phyloP scores from a whole-genome alignment of 208 protist species.

The Trichomonas gallinae region DNA sequence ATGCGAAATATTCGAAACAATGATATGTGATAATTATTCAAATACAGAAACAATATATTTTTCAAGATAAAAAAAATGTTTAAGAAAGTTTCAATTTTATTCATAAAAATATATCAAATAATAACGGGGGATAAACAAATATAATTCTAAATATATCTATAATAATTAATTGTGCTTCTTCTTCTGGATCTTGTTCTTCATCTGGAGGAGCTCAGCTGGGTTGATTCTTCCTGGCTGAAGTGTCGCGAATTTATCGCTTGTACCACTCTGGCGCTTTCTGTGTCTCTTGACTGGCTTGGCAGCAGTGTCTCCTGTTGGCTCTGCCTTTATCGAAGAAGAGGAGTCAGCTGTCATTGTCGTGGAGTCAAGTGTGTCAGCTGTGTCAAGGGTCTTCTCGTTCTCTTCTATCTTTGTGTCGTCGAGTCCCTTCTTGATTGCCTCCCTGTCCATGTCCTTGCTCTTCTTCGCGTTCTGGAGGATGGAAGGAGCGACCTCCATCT shows the following conservation, averaged over 20 bases:
- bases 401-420: not conserved
- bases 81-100: not conserved
- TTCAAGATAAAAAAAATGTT: too few relatives aligned
- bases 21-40: too few relatives aligned
- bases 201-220: not conserved
- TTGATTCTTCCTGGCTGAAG: not conserved
- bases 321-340: not conserved
- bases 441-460: not conserved
- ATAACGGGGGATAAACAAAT: not conserved
- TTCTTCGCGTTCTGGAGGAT: not conserved
- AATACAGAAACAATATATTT: too few relatives aligned
- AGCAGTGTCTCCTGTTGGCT: not conserved
- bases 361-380: not conserved
- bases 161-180: not conserved
- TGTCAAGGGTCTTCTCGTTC: not conserved
- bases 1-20: too few relatives aligned
- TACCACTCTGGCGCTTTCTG: too few relatives aligned
- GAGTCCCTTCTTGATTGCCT: not conserved
- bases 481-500: not conserved
- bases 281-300: not conserved
- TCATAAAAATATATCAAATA: not conserved
- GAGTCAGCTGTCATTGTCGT: not conserved
- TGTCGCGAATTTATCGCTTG: too few relatives aligned
- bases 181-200: not conserved
- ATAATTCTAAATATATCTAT: not conserved